Evolutionary conservation across 2,329 filamentous ascomycete genomes (phyloP).

Genomic region (Sarocladiaceae sp.): DNA sequence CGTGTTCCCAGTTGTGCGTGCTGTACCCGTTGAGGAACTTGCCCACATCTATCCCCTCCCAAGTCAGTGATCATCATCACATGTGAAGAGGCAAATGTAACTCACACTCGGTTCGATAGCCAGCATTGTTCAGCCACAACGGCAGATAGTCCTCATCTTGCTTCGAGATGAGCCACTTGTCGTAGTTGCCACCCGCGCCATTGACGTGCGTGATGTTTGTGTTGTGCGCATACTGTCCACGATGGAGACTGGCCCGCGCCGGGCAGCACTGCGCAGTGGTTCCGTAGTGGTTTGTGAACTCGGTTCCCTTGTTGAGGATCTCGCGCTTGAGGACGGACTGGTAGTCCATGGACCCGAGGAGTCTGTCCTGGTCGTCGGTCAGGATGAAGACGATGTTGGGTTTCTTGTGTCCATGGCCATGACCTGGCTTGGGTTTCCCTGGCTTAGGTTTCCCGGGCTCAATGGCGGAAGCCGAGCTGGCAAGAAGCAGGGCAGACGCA

Average conservation of each 20-base stretch:
- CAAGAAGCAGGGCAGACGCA: too few species aligned
- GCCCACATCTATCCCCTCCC: constrained; percentile 10
- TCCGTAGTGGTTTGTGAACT: constrained; percentile 20
- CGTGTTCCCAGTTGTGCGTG: constrained; percentile 9
- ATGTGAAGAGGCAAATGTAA: neutral
- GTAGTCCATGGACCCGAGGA: constrained; percentile 12
- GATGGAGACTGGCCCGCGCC: constrained; percentile 15
- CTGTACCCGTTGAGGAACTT: constrained; percentile 15
- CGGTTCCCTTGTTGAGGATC: constrained; percentile 15
- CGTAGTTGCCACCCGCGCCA: too few species aligned
- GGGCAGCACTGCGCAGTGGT: constrained; percentile 22
- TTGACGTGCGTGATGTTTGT: constrained; percentile 21
- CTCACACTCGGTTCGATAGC: constrained; percentile 13
- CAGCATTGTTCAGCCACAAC: constrained; percentile 13
- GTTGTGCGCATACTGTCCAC: constrained; percentile 20
- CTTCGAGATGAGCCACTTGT: too few species aligned
- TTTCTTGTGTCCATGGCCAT: too few species aligned
- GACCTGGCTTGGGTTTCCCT: too few species aligned
- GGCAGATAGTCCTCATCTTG: too few species aligned
- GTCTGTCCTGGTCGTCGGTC: constrained; percentile 18
- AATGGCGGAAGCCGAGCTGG: too few species aligned
- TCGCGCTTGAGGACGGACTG: constrained; percentile 14
- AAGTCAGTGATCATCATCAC: neutral
- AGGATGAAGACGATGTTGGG: constrained; percentile 18
- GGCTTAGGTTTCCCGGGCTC: too few species aligned